Conservation (phyloP, 1,139 yeast species). For the Candida gigantensis region DNA sequence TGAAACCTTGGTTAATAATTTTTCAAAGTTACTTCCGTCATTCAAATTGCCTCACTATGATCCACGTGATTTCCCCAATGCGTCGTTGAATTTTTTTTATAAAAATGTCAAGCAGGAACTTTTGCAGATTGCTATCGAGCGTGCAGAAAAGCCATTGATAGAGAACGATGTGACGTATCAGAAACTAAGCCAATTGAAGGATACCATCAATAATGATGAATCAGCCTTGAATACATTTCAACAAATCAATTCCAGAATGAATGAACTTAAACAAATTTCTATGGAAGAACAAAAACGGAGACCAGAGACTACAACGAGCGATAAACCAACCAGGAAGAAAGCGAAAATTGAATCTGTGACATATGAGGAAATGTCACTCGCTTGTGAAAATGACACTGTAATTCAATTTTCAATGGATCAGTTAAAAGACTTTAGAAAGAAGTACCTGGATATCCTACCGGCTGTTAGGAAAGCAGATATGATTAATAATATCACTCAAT, state of each 20-base stretch:
- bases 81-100: constrained; percentile 67
- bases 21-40: too few species aligned
- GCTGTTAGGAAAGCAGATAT: constrained; percentile 45
- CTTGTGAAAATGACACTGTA: constrained; percentile 42
- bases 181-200: constrained; percentile 16
- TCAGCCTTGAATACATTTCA: constrained; percentile 15
- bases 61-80: constrained; percentile 67
- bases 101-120: constrained; percentile 65
- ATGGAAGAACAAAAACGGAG: constrained; percentile 17
- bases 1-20: constrained; percentile 17
- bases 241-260: constrained; percentile 19
- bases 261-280: constrained; percentile 13
- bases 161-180: constrained; percentile 20
- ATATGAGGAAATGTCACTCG: constrained; percentile 36
- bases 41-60: constrained; percentile 40
- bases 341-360: constrained; percentile 23
- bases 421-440: constrained; percentile 35
- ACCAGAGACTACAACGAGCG: constrained; percentile 19
- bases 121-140: constrained; percentile 56
- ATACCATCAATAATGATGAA: constrained; percentile 11
- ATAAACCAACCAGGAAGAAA: constrained; percentile 19
- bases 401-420: constrained; percentile 40
- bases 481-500: constrained; percentile 36
- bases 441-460: constrained; percentile 33
- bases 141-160: constrained; percentile 22